Evolutionary conservation across 768 basidiomycete genomes (phyloP).

Genomic region (Lactifluus echinatus): DNA sequence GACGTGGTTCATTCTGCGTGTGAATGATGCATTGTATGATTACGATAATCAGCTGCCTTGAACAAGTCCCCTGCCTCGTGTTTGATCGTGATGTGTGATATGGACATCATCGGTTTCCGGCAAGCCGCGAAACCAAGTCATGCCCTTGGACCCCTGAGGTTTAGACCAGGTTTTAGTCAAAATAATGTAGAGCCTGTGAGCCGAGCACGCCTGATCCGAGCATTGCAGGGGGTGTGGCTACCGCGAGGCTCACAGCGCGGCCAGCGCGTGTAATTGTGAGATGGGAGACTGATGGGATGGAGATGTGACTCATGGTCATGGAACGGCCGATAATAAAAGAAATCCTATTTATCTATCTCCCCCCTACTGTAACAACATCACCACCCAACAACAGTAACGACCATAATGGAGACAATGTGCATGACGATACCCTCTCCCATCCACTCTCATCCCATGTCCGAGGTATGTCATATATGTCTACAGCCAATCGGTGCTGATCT

Average conservation of each 20-base stretch:
- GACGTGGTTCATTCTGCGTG: not conserved
- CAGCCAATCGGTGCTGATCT: not conserved
- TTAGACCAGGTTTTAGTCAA: not conserved
- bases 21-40: slow-evolving; percentile 1
- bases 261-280: slow-evolving; percentile 10
- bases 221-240: slow-evolving; percentile 7
- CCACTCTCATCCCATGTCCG: slow-evolving; percentile 14
- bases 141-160: not conserved
- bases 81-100: slow-evolving; percentile 6
- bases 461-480: not conserved
- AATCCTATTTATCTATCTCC: not conserved
- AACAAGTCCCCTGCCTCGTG: not conserved
- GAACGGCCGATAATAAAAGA: not conserved
- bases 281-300: not conserved
- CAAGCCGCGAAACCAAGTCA: not conserved
- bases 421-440: slow-evolving; percentile 18
- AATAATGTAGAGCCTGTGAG: not conserved
- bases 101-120: not conserved
- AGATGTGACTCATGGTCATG: slow-evolving; percentile 3
- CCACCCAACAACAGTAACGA: not conserved
- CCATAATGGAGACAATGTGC: slow-evolving; percentile 17
- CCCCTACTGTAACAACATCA: not conserved
- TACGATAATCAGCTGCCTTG: slow-evolving; percentile 5
- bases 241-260: slow-evolving; percentile 4
- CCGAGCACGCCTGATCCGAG: slow-evolving; percentile 16